Base-by-base conservation (phyloP, 352 stramenopile genomes). In the Phytophthora aleatoria region DNA sequence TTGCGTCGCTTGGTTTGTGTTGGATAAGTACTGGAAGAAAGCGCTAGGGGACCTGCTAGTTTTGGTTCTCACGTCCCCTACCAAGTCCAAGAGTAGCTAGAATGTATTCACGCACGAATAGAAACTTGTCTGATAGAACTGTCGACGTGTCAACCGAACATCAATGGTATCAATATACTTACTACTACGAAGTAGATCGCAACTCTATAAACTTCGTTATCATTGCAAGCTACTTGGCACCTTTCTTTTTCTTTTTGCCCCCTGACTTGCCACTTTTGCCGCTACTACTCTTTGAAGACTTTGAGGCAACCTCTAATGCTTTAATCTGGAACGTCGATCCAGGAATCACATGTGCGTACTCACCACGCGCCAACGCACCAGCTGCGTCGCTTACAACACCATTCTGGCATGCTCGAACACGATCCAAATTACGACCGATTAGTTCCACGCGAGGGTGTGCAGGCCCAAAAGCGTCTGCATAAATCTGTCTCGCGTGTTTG, bases 11-110 rank as follows among this genome's bases (percentile, higher is more conserved):
- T 90, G 79, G 77, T 90, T 88, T 52, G 70, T 77, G 27, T 70
- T 92, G 16, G 48, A 91, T 69, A 90, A 90, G 43, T 92, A 92
- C 52, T 92, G 77, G 79, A 85, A 85, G 58, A 67, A 71, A 20
- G 41, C 82, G 12, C 48, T 91, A 15, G 50, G 61, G n/a, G 53
- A 67, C 4, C 55, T 85, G 30, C 60, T 91, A 27, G 43, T 70
- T 33, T 20, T 69, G 13, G 13, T 57, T 7, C 51, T 80, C 44
- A 64, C 47, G 6, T 51, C 57, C 7, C 13, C 47, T 35, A 3
- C 13, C 35, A 84, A 80, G 53, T 56, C 67, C 52, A 81, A 66
- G 51, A 43, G 30, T 39, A 45, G 27, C 8, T 62, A 57, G 62
- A 33, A 36, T 24, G 20, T 54, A 65, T 16, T 16, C 33, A 24